phyloP scores from a whole-genome alignment of 768 basidiomycete genomes.

The Suillus weaverae region DNA sequence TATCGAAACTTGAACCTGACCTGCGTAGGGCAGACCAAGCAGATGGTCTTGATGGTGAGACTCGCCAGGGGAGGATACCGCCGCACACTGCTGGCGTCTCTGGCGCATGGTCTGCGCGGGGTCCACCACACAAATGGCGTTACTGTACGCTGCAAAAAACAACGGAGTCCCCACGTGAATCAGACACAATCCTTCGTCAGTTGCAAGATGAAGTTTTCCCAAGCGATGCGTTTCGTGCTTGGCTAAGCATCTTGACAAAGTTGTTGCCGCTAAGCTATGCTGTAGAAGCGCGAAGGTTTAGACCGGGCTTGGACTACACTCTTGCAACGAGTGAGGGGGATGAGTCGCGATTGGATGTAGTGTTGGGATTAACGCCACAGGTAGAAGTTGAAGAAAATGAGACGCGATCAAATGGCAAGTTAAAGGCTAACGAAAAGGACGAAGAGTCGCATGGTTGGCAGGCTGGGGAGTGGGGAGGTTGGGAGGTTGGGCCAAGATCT shows the following conservation, averaged over 20 bases:
- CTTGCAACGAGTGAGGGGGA: slow-evolving; percentile 84
- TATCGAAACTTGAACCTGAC: slow-evolving; percentile 61
- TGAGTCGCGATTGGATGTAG: slow-evolving; percentile 82
- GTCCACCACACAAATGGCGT: slow-evolving; percentile 94
- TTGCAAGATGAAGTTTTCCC: slow-evolving; percentile 80
- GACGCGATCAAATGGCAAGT: slow-evolving; percentile 27
- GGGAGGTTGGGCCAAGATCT: slow-evolving; percentile 65
- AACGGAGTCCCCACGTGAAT: slow-evolving; percentile 5
- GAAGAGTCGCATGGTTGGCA: slow-evolving; percentile 55
- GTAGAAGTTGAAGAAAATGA: slow-evolving; percentile 33
- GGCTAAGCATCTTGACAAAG: slow-evolving; percentile 73
- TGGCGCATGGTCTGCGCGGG: slow-evolving; percentile 68
- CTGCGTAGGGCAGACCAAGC: slow-evolving; percentile 61
- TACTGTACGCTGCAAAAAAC: slow-evolving; percentile 68
- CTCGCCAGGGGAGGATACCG: slow-evolving; percentile 57
- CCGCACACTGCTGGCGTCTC: slow-evolving; percentile 63
- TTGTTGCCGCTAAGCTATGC: slow-evolving; percentile 71
- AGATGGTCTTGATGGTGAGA: slow-evolving; percentile 58
- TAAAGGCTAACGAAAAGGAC: slow-evolving; percentile 33
- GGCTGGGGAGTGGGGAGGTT: slow-evolving; percentile 83
- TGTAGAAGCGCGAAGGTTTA: slow-evolving; percentile 83
- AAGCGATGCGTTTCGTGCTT: slow-evolving; percentile 84
- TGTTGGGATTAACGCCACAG: slow-evolving; percentile 82
- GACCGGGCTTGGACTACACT: slow-evolving; percentile 93
- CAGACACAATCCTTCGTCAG: slow-evolving; percentile 22